Evolutionary conservation across 441 rosid genomes (phyloP), one percentile per base, ranked within the genome.

Genomic region (Adansonia rubrostipa): DNA sequence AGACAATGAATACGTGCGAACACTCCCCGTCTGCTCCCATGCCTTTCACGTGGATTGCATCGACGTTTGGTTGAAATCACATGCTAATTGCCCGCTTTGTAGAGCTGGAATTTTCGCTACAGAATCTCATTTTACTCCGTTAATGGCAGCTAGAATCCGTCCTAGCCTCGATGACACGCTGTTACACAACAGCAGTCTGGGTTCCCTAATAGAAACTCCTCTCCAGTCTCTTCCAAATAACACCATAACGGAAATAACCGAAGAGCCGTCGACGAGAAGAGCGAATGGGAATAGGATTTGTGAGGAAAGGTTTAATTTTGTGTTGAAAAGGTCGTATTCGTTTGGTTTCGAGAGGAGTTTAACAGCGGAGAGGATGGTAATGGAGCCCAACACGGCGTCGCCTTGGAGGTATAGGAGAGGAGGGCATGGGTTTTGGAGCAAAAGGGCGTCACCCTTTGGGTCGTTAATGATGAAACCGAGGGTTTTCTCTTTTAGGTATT

Each of bases 141-240:
- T 95, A 14, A 95, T 95, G 99, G 96, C 99, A 19, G 89, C 99
- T 2, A 86, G 98, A 62, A 90, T 93, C 71, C 88, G 97, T 62
- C 98, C 98, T 2, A 91, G 90, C 74, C 78, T 95, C 54, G 98
- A 93, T 47, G 96, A 88, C 8, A 66, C 84, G 24, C 44, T 86
- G 58, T 85, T 92, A 22, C 84, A 72, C 8, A 75, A 81, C 70
- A 53, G 74, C 28, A 74, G 58, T 58, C 71, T 87, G 5, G 91
- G 84, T 76, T 84, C 87, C 2, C 44, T 76, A 13, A 76, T 36
- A 71, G 86, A 82, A 80, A 79, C 84, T 47, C 79, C 74, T 50
- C 54, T 80, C 42, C 81, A 22, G 7, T 33, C 78, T 33, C 75
- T 56, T 20, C 72, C 42, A 51, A 7, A 19, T 51, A n/a, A 13